phyloP scores from a whole-genome alignment of 2,329 filamentous ascomycete species.

The Diatrype stigma region DNA sequence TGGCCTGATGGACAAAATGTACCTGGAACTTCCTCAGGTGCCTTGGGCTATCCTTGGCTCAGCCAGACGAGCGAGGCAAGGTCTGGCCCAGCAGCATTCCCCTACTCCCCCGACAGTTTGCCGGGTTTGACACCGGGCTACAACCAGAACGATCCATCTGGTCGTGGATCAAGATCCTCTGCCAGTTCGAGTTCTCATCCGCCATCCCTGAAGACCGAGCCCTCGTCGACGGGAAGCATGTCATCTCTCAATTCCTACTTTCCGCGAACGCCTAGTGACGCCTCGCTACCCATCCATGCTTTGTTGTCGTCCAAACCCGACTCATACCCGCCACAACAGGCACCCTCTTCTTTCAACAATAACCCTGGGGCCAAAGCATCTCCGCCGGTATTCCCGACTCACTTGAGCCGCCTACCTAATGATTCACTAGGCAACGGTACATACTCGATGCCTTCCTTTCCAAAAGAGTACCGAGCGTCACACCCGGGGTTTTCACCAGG shows the following conservation, averaged over 20 bases:
- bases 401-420: constrained; percentile 8
- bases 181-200: constrained; percentile 27
- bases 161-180: constrained; percentile 17
- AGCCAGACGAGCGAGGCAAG: constrained; percentile 16
- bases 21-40: constrained; percentile 9
- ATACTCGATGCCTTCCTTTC: not conserved
- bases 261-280: constrained; percentile 46
- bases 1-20: constrained; percentile 18
- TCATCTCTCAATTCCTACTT: constrained; percentile 37
- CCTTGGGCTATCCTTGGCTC: constrained; percentile 14
- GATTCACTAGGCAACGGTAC: not conserved
- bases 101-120: constrained; percentile 23
- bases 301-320: constrained; percentile 41
- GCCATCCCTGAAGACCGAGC: constrained; percentile 42
- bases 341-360: constrained; percentile 3
- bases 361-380: constrained; percentile 13
- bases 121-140: constrained; percentile 15
- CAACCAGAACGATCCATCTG: constrained; percentile 9
- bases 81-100: constrained; percentile 7
- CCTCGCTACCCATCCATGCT: constrained; percentile 51
- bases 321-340: constrained; percentile 7
- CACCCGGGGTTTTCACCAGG: not conserved
- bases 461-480: not conserved
- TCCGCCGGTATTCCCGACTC: constrained; percentile 12
- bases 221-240: constrained; percentile 40